Base-by-base conservation (phyloP, 202 grass and related monocot genomes). In the Schoenoplectus tabernaemontani region DNA sequence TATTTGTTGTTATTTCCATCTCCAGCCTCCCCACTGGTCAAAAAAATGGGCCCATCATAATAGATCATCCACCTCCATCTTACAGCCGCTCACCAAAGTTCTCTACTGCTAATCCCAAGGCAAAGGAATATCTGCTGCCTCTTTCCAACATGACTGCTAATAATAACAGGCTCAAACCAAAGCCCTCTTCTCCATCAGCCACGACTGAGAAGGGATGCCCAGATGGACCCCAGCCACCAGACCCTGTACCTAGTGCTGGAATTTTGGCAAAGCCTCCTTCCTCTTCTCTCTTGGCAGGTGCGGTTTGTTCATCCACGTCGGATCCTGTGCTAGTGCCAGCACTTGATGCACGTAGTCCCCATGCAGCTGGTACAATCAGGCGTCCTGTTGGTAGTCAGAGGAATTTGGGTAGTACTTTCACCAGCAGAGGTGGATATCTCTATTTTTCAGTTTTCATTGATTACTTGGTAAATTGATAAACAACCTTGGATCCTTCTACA, bases 1-100 rank as follows among this genome's bases (percentile, higher is more conserved):
- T n/a, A n/a, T n/a, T n/a, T 83, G 20, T 46, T 80, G 57, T 56
- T 62, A 74, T 39, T n/a, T 43, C 72, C 20, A 16, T 81, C 81
- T 81, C 61, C 88, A 97, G 90, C 83, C 74, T 26, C 42, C 82
- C 86, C 80, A 83, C 77, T 87, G 77, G 84, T 63, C 62, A 87
- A 69, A 63, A 69, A 56, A 92, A 89, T 64, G 84, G 90, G 79
- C 77, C 87, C 12, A 74, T 65, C 78, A 82, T 82, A 58, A 70
- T 32, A 61, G 70, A 84, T 48, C 50, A 88, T 26, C 67, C 59
- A 62, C 46, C 78, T 33, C 15, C 34, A 37, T 81, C 86, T 76
- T 76, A 84, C 24, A 79, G 57, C 46, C 75, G 24, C 44, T 34
- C 64, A 15, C 20, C 82, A 5, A 58, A 82, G 57, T 7, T 50